Conservation (phyloP, 1,284 basidiomycete genomes). For the Cryptococcus sp. region DNA sequence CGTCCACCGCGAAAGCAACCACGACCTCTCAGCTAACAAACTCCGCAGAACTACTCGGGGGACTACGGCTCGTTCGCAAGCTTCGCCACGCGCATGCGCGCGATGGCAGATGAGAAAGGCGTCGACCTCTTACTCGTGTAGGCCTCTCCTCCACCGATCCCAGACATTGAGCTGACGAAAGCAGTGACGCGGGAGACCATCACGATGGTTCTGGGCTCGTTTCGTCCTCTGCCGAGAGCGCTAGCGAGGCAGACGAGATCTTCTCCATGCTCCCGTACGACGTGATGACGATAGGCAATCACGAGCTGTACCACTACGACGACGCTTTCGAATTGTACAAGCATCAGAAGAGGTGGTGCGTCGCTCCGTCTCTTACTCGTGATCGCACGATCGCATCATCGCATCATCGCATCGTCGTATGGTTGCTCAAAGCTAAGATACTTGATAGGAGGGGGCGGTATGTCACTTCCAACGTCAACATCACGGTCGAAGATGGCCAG, state of each 20-base stretch:
- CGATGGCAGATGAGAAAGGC: slow-evolving; percentile 58
- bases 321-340: slow-evolving; percentile 76
- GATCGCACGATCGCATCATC: slow-evolving; percentile 15
- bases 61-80: slow-evolving; percentile 78
- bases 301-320: slow-evolving; percentile 79
- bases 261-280: slow-evolving; percentile 77
- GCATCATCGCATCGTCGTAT: not conserved
- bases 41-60: slow-evolving; percentile 57
- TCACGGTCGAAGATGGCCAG: slow-evolving; percentile 65
- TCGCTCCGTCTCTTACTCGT: slow-evolving; percentile 19
- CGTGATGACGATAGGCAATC: slow-evolving; percentile 81
- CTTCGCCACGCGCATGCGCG: slow-evolving; percentile 79
- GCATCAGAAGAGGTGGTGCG: slow-evolving; percentile 60
- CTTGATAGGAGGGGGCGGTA: slow-evolving; percentile 68
- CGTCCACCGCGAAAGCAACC: slow-evolving; percentile 6
- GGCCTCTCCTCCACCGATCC: slow-evolving; percentile 56
- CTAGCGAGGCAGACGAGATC: slow-evolving; percentile 74
- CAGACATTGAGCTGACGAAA: slow-evolving; percentile 57
- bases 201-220: slow-evolving; percentile 66
- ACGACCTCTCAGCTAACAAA: not conserved
- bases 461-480: slow-evolving; percentile 80
- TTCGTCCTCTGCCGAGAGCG: slow-evolving; percentile 55
- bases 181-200: slow-evolving; percentile 58
- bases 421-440: slow-evolving; percentile 38
- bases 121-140: slow-evolving; percentile 50